Evolutionary conservation across 257 asterid species (phyloP), one percentile per base, ranked within the genome.

Genomic region (Ligustrum vulgare): DNA sequence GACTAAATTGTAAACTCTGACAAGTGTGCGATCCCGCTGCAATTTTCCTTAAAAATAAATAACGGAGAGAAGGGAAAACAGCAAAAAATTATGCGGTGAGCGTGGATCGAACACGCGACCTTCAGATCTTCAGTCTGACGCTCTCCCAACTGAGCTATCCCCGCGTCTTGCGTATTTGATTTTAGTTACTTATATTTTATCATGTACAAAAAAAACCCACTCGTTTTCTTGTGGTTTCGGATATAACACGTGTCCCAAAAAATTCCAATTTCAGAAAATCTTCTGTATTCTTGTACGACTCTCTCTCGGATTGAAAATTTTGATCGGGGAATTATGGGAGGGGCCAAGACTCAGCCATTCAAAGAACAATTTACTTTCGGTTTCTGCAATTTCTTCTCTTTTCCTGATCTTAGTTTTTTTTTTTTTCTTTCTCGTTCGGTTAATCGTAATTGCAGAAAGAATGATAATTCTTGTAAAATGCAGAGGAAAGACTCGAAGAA

Each of bases 21-120:
- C 2, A 39, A 9, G 11, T 1, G 2, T 39, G 47, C 1, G 47
- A 39, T 35, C 9, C 39, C 7, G 39, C 39, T 34, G 37, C 37
- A 1, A 12, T 43, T 13, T 43, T 1, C 54, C n/a, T 10, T 39
- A 0, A 10, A 7, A 23, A 60, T 10, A 4, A 8, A 22, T 10
- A 58, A 16, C 2, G 1, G 6, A 16, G 62, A 18, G 2, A 51
- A 16, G 62, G 62, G 62, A 51, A 51, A 16, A 6, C 0, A 51
- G 6, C 6, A 1, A 18, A 49, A 5, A 4, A 5, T 0, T n/a
- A 18, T 90, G 93, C 96, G 95, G 96, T 89, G 96, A 90, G 74
- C 93, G 96, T 90, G 97, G 96, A 92, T 90, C 97, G 91, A 92
- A 90, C 94, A 90, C 96, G 94, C 77, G 96, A 88, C 96, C 96